Conservation (phyloP, 176 grass and related monocot species). For the Triticum dicoccoides region DNA sequence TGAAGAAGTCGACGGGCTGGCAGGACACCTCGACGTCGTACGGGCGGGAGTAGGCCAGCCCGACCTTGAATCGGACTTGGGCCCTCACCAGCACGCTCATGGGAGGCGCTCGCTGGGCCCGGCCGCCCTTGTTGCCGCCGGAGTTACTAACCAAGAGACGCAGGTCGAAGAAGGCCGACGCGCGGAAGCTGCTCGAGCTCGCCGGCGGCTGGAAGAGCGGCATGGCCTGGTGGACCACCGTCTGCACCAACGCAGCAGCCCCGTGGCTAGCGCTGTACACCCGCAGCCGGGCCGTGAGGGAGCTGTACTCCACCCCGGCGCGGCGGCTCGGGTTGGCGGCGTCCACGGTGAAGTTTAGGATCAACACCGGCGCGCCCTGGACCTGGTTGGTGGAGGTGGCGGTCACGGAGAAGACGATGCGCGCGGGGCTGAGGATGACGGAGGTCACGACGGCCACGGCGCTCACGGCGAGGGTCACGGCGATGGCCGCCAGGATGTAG, state of each 20-base stretch:
- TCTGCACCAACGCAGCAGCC: neutral
- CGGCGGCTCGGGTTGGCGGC: conserved; percentile 20
- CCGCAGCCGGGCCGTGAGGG: neutral
- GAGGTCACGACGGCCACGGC: neutral
- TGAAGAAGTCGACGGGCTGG: conserved; percentile 22
- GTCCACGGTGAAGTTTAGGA: conserved; percentile 2
- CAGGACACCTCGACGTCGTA: conserved; percentile 12
- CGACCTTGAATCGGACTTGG: neutral
- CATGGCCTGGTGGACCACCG: neutral
- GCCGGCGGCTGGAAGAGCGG: neutral
- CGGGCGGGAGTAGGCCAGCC: neutral
- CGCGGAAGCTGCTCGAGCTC: neutral
- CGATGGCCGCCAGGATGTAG: conserved; percentile 10
- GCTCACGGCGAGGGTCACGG: neutral
- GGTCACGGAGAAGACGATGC: neutral
- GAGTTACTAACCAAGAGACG: too few species aligned
- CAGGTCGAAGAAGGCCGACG: neutral
- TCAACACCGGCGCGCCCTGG: neutral
- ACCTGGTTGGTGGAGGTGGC: neutral
- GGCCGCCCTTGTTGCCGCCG: too few species aligned
- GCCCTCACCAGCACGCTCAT: neutral
- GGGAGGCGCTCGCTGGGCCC: neutral
- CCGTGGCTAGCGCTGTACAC: neutral
- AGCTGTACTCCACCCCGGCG: conserved; percentile 1
- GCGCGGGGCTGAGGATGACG: conserved; percentile 2